Conservation (phyloP, 768 basidiomycete species). For the Agrocybe chaxingu region DNA sequence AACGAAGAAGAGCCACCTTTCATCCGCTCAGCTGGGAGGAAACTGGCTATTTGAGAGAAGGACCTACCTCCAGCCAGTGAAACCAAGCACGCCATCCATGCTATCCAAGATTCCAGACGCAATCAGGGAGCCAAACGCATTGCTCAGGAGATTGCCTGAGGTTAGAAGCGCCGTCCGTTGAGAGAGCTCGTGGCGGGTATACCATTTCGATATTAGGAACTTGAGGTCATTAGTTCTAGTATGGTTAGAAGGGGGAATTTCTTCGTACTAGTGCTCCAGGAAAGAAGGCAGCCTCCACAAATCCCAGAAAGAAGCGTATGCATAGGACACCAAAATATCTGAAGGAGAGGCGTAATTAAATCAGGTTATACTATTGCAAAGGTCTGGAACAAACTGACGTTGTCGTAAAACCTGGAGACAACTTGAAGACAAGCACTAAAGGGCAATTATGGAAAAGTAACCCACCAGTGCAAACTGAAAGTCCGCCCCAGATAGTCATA, state of each 20-base stretch:
- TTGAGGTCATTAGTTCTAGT: conserved; percentile 5
- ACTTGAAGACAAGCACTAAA: neutral
- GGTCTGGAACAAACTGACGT: conserved; percentile 23
- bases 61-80: conserved; percentile 71
- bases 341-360: neutral
- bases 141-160: conserved; percentile 78
- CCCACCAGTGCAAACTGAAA: conserved; percentile 53
- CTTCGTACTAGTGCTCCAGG: conserved; percentile 49
- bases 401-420: conserved; percentile 32
- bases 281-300: conserved; percentile 67
- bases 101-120: conserved; percentile 74
- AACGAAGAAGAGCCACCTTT: conserved; percentile 75
- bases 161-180: conserved; percentile 68
- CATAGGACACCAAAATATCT: conserved; percentile 69
- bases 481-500: conserved; percentile 72
- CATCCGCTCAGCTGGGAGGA: neutral
- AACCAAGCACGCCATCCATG: conserved; percentile 76
- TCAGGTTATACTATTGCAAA: neutral
- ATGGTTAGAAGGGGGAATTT: neutral
- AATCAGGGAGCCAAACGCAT: conserved; percentile 82
- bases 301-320: conserved; percentile 79
- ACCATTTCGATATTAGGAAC: conserved; percentile 76
- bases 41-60: neutral
- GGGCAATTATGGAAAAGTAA: neutral
- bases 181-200: conserved; percentile 72